Conservation (phyloP, 192 early-diverging fungal genomes). For the Ramicandelaber brevisporus region DNA sequence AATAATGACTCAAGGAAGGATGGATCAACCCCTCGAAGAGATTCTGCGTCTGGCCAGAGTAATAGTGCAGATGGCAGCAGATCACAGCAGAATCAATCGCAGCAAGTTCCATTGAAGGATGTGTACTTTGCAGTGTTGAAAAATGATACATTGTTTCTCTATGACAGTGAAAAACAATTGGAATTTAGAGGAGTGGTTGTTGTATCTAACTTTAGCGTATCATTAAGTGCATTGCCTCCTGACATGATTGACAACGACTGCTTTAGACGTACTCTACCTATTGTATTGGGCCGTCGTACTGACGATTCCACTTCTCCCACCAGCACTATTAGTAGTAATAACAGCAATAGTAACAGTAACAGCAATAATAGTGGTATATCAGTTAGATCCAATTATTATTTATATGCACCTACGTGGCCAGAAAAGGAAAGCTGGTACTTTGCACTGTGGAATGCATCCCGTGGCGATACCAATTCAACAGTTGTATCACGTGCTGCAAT, state of each 20-base stretch:
- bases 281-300: slow-evolving; percentile 12
- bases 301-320: neutral
- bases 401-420: slow-evolving; percentile 24
- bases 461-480: slow-evolving; percentile 3
- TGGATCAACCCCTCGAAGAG: too few relatives aligned
- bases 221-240: slow-evolving; percentile 17
- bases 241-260: slow-evolving; percentile 30
- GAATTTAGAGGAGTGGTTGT: slow-evolving; percentile 62
- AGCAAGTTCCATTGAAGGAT: too few relatives aligned
- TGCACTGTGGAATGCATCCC: slow-evolving; percentile 43
- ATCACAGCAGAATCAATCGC: too few relatives aligned
- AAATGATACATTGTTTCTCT: slow-evolving; percentile 57
- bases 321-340: neutral
- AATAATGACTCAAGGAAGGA: too few relatives aligned
- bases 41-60: too few relatives aligned
- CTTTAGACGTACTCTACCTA: slow-evolving; percentile 26
- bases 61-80: too few relatives aligned
- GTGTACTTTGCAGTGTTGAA: slow-evolving; percentile 48
- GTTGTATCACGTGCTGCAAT: neutral
- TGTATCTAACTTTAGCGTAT: slow-evolving; percentile 34
- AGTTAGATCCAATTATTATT: slow-evolving; percentile 21
- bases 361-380: slow-evolving; percentile 4
- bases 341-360: slow-evolving; percentile 1
- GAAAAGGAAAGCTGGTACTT: slow-evolving; percentile 87
- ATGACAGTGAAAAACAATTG: slow-evolving; percentile 44